A percentile compares a stretch with the other conserved stretches of the same genome.
These are phyloP conservation scores for Paxillus ammoniavirescens DNA, from an alignment of 768 basidiomycete genomes.

Conservation along the genomic window DNA sequence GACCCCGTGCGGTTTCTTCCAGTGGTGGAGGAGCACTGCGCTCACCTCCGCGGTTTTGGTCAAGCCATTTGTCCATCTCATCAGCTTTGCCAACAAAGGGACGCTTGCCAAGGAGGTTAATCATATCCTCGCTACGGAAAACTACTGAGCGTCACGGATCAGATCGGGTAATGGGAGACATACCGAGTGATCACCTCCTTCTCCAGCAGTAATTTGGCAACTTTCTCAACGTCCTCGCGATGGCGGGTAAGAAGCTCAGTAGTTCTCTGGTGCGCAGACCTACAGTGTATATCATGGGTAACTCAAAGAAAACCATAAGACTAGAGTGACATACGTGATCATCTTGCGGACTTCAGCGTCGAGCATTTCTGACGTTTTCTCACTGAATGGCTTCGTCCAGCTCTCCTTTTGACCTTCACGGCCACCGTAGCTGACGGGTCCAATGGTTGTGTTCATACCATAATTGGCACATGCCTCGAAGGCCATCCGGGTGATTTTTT, in stretches of 20 bases:
- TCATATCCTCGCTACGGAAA: constrained; percentile 78
- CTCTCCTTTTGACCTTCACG: constrained; percentile 77
- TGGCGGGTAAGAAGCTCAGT: constrained; percentile 77
- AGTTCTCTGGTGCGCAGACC: constrained; percentile 81
- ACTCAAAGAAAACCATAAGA: not conserved
- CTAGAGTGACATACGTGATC: constrained; percentile 62
- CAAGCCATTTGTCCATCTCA: constrained; percentile 98
- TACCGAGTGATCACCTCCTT: constrained; percentile 96
- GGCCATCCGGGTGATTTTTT: constrained; percentile 98
- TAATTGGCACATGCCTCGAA: constrained; percentile 95
- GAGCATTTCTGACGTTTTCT: constrained; percentile 93
- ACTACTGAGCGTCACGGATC: constrained; percentile 1
- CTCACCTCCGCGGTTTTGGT: constrained; percentile 63
- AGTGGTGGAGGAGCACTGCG: constrained; percentile 66
- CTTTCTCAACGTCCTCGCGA: constrained; percentile 87
- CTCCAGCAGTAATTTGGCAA: constrained; percentile 85
- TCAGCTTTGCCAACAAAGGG: constrained; percentile 77
- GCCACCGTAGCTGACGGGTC: constrained; percentile 96
- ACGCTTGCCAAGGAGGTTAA: constrained; percentile 74
- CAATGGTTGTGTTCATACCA: constrained; percentile 94
- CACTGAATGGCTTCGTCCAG: constrained; percentile 98
- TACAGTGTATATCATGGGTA: constrained; percentile 25
- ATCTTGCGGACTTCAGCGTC: constrained; percentile 93
- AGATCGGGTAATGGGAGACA: constrained; percentile 17
- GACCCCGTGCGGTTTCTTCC: constrained; percentile 43